Evolutionary conservation across 805 yeast species (phyloP).

Genomic region (Sugiyamaella boreocaroliniensis): DNA sequence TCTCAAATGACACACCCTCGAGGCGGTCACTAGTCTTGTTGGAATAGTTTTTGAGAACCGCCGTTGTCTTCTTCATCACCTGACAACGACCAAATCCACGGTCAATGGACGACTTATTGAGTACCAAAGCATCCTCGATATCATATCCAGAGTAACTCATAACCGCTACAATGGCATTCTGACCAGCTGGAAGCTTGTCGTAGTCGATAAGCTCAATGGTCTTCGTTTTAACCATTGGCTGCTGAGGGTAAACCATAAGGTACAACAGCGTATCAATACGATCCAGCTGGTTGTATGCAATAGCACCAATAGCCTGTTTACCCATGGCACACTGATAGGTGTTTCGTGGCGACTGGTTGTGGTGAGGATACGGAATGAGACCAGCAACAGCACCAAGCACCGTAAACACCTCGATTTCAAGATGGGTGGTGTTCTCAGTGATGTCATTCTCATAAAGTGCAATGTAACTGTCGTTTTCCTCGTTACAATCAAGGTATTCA

Average conservation of each 20-base stretch:
- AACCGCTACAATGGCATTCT: conserved; percentile 97
- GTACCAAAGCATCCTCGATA: conserved; percentile 92
- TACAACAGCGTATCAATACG: conserved; percentile 91
- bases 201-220: conserved; percentile 93
- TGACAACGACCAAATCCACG: conserved; percentile 98
- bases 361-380: conserved; percentile 86
- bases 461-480: conserved; percentile 89
- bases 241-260: conserved; percentile 97
- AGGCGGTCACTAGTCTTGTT: conserved; percentile 89
- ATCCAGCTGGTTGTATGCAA: conserved; percentile 92
- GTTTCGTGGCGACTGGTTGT: conserved; percentile 87
- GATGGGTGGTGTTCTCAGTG: conserved; percentile 60
- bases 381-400: conserved; percentile 92
- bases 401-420: conserved; percentile 94
- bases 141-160: conserved; percentile 99
- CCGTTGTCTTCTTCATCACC: conserved; percentile 84
- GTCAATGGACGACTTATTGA: conserved; percentile 88
- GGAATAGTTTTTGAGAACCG: conserved; percentile 83
- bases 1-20: conserved; percentile 81
- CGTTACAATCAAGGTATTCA: conserved; percentile 94
- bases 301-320: conserved; percentile 99
- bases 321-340: conserved; percentile 96
- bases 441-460: conserved; percentile 78
- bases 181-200: conserved; percentile 97
- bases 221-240: conserved; percentile 97